Evolutionary conservation across 176 grass and related monocot species (phyloP).

Genomic region (Avena eriantha): DNA sequence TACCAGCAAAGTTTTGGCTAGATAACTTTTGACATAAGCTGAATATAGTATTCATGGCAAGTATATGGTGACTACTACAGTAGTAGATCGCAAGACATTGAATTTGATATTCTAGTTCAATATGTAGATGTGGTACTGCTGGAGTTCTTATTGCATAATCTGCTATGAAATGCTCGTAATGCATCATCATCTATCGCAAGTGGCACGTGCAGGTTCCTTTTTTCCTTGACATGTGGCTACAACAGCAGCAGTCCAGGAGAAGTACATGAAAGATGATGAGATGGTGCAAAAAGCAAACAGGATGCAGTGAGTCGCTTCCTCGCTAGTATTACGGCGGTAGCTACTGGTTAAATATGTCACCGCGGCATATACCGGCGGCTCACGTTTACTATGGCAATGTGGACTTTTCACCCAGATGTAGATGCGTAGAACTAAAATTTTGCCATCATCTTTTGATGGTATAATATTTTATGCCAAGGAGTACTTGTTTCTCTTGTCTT

Average conservation of each 20-base stretch:
- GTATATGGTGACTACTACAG: conserved; percentile 25
- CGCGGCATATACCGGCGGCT: not conserved
- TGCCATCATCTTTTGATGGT: not conserved
- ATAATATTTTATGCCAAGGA: too few relatives aligned
- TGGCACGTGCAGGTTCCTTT: not conserved
- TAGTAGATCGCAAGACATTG: not conserved
- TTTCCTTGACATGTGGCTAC: conserved; percentile 70
- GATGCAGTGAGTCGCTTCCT: conserved; percentile 35
- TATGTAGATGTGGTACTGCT: not conserved
- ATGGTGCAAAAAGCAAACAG: conserved; percentile 37
- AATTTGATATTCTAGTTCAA: not conserved
- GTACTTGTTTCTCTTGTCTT: not conserved
- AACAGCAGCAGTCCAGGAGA: conserved; percentile 88
- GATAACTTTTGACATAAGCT: not conserved
- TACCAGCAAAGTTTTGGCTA: not conserved
- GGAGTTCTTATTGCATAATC: not conserved
- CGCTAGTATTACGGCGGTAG: not conserved
- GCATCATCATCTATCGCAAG: not conserved
- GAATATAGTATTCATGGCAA: conserved; percentile 2
- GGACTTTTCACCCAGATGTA: not conserved
- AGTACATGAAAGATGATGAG: conserved; percentile 86
- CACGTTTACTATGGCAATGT: not conserved
- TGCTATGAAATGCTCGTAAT: not conserved
- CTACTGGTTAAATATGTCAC: too few relatives aligned
- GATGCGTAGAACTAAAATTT: not conserved